A percentile compares a stretch with the other conserved stretches of the same genome.
Evolutionary conservation across 306 rosid species (phyloP).

Genomic region (Cucurbita pepo): DNA sequence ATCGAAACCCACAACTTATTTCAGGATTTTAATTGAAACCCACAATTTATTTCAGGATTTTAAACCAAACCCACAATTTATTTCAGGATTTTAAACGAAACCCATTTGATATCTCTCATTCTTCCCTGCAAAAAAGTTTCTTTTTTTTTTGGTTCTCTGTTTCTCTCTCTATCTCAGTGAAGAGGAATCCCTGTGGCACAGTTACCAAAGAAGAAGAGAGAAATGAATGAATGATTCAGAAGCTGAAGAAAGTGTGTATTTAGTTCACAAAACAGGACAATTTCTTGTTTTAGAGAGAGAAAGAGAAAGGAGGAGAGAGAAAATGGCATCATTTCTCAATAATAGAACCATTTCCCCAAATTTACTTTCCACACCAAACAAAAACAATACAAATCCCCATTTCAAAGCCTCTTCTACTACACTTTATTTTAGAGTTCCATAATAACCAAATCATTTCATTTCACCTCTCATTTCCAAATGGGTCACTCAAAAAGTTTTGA

Average conservation of each 20-base stretch:
- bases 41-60: no score
- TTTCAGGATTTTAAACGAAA: no score
- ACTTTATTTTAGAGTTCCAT: background rate
- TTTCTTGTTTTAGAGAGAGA: slow-evolving; percentile 47
- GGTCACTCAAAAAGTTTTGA: background rate
- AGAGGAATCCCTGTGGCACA: slow-evolving; percentile 45
- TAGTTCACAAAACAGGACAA: slow-evolving; percentile 42
- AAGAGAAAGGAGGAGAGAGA: slow-evolving; percentile 18
- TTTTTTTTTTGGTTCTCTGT: background rate
- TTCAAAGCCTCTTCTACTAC: background rate
- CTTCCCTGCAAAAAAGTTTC: background rate
- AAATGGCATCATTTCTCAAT: slow-evolving; percentile 91
- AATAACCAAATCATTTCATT: background rate
- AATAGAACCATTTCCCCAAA: slow-evolving; percentile 33
- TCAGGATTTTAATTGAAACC: no score
- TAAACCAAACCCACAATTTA: no score
- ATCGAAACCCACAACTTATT: no score
- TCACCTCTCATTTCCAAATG: background rate
- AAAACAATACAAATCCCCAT: slow-evolving; percentile 10
- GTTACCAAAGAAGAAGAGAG: slow-evolving; percentile 24
- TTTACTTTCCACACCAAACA: slow-evolving; percentile 75
- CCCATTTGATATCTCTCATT: background rate
- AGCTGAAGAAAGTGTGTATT: background rate
- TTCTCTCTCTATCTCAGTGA: background rate
- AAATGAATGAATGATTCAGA: slow-evolving; percentile 3